Conservation (phyloP, 495 filamentous ascomycete genomes). For the Trichocladium antarcticum region DNA sequence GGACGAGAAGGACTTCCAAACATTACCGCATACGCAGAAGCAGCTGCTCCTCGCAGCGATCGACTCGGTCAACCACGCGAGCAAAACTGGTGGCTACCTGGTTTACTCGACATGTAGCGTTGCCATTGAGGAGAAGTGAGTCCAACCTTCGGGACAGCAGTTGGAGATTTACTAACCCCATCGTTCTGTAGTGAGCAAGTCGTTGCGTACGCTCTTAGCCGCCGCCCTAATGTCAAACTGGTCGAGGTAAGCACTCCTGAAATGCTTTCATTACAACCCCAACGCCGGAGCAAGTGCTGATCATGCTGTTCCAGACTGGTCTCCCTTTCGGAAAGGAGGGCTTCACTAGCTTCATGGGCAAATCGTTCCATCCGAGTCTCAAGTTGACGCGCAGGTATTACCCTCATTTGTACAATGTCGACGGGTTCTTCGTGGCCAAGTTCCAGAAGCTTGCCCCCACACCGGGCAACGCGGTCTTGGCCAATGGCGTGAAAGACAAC, state of each 20-base stretch:
- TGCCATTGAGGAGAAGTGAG: slow-evolving; percentile 27
- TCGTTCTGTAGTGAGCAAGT: slow-evolving; percentile 73
- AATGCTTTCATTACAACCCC: no score
- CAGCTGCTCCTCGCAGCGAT: slow-evolving; percentile 88
- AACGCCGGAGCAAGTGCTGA: slow-evolving; percentile 5
- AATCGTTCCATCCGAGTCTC: slow-evolving; percentile 77
- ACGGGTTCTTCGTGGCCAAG: slow-evolving; percentile 97
- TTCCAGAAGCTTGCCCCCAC: slow-evolving; percentile 84
- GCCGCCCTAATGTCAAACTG: slow-evolving; percentile 84
- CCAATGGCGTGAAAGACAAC: slow-evolving; percentile 29
- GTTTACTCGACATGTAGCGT: slow-evolving; percentile 77
- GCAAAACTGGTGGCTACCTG: slow-evolving; percentile 80
- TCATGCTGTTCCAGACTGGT: slow-evolving; percentile 43
- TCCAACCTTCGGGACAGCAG: not conserved
- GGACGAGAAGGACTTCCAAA: slow-evolving; percentile 82
- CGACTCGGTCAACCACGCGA: slow-evolving; percentile 61
- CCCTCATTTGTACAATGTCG: slow-evolving; percentile 90
- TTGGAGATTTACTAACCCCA: slow-evolving; percentile 50
- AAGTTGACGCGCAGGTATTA: slow-evolving; percentile 82
- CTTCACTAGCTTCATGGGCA: slow-evolving; percentile 77
- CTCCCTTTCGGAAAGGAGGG: slow-evolving; percentile 88
- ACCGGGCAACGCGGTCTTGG: slow-evolving; percentile 43
- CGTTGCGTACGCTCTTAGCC: slow-evolving; percentile 81
- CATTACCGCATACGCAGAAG: slow-evolving; percentile 85
- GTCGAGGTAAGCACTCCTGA: slow-evolving; percentile 45